These are phyloP conservation scores for Exophiala phaeomuriformis DNA, from an alignment of 2,329 filamentous ascomycete species.

Conservation along the genomic window DNA sequence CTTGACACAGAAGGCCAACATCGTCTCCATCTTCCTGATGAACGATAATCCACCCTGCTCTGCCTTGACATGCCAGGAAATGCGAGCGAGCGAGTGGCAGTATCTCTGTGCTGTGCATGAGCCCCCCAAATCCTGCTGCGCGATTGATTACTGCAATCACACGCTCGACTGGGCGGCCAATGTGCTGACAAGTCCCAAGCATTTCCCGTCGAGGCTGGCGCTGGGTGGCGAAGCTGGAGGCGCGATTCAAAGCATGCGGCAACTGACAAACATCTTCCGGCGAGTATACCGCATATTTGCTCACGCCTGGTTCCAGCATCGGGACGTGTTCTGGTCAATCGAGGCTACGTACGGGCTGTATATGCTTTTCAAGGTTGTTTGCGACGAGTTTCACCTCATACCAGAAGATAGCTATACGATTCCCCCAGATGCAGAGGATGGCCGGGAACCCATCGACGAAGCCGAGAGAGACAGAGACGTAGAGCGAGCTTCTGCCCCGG, in stretches of 20 bases:
- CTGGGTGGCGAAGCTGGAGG: conserved; percentile 43
- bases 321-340: conserved; percentile 89
- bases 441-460: conserved; percentile 46
- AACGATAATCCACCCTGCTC: conserved; percentile 87
- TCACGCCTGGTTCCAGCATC: conserved; percentile 97
- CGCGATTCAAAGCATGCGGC: conserved; percentile 45
- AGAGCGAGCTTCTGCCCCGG: neutral
- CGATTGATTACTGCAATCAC: conserved; percentile 98
- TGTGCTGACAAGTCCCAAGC: conserved; percentile 85
- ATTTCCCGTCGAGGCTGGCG: conserved; percentile 79
- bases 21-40: conserved; percentile 84
- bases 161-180: conserved; percentile 97
- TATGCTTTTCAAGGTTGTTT: conserved; percentile 94
- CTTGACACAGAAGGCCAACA: conserved; percentile 88
- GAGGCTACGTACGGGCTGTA: conserved; percentile 89
- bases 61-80: conserved; percentile 83
- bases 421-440: conserved; percentile 82
- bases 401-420: conserved; percentile 94
- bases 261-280: conserved; percentile 90
- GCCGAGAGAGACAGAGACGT: neutral
- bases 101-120: conserved; percentile 97
- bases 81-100: conserved; percentile 98
- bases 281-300: conserved; percentile 94
- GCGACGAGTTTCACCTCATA: conserved; percentile 81
- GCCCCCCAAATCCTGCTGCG: conserved; percentile 91